Percentiles rank a stretch among this genome's conserved stretches.
Evolutionary conservation across 768 basidiomycete species (phyloP).

Genomic region (Amanita molliuscula): DNA sequence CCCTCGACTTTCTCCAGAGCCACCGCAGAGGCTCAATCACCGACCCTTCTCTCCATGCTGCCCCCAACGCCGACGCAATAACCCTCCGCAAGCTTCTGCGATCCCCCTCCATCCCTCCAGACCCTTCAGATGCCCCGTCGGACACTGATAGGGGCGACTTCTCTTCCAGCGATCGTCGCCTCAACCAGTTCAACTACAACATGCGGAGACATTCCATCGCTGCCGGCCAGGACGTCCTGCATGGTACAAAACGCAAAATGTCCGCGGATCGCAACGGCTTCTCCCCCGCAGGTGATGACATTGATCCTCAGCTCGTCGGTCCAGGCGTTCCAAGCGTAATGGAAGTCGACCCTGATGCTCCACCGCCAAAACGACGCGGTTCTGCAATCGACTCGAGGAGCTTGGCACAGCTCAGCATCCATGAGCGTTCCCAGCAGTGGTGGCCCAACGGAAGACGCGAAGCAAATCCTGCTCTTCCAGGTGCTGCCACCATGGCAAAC

Average conservation of each 20-base stretch:
- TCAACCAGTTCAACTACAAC: slow-evolving; percentile 50
- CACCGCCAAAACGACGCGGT: slow-evolving; percentile 73
- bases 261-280: slow-evolving; percentile 52
- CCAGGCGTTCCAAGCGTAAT: slow-evolving; percentile 56
- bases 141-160: slow-evolving; percentile 25
- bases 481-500: slow-evolving; percentile 38
- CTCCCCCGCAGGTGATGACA: slow-evolving; percentile 48
- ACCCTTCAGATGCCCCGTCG: slow-evolving; percentile 20
- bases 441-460: slow-evolving; percentile 64
- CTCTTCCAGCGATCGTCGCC: slow-evolving; percentile 15
- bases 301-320: slow-evolving; percentile 57
- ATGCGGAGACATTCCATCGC: slow-evolving; percentile 70
- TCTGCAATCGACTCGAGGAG: slow-evolving; percentile 74
- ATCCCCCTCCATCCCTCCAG: slow-evolving; percentile 36
- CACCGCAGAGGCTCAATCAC: slow-evolving; percentile 80
- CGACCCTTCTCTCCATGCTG: slow-evolving; percentile 69
- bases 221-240: slow-evolving; percentile 38
- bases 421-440: slow-evolving; percentile 56
- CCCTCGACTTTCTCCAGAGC: slow-evolving; percentile 69
- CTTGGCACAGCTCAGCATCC: slow-evolving; percentile 64
- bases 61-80: slow-evolving; percentile 25
- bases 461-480: slow-evolving; percentile 60
- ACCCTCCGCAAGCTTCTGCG: slow-evolving; percentile 49
- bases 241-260: slow-evolving; percentile 79
- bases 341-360: slow-evolving; percentile 49